Base-by-base conservation (phyloP, 371 early-diverging fungal species). In the Cladochytrium tenue region DNA sequence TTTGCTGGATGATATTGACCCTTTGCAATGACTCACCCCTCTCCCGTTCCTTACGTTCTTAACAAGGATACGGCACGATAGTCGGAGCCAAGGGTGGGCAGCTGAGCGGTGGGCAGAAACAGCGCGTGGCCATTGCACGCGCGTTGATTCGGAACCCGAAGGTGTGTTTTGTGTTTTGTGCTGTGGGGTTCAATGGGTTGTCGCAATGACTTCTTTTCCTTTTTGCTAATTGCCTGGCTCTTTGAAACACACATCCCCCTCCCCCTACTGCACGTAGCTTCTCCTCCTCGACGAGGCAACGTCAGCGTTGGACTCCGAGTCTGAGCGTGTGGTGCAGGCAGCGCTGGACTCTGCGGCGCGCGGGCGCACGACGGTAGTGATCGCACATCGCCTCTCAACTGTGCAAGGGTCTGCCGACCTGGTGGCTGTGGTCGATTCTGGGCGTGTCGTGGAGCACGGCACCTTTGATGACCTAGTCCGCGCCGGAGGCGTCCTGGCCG, bases 291-390 rank as follows among this genome's bases (percentile, higher is more conserved):
- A 90, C 68, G 90, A 90, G 66, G 84, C 89, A 0, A 89, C 90
- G 13, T 76, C 82, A 20, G 82, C 85, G 10, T 65, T 88, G 31
- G 86, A 89, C 69, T 62, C 76, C 1, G 88, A 92, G 69, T 88
- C 90, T 34, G 99, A 99, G 76, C 88, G 87, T 63, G 73, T 92
- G 25, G 93, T 99, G 3, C 94, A 97, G 70, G 84, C 84, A 50
- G 96, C 95, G 0, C 75, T 98, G 33, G 92, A 93, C 69, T 80
- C 76, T 32, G 90, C 94, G 1, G 69, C 88, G 1, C 72, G 85
- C 56, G 82, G 81, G 23, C 65, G 86, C 50, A 86, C 86, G 0
- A 84, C 84, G 13, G 60, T 86, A 28, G 74, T 74, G 7, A 82
- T 86, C 69, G 88, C 91, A 0, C 92, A 91, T 73, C 81, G 91